Conservation (phyloP, 345 rosid species). For the Arabis alpina region DNA sequence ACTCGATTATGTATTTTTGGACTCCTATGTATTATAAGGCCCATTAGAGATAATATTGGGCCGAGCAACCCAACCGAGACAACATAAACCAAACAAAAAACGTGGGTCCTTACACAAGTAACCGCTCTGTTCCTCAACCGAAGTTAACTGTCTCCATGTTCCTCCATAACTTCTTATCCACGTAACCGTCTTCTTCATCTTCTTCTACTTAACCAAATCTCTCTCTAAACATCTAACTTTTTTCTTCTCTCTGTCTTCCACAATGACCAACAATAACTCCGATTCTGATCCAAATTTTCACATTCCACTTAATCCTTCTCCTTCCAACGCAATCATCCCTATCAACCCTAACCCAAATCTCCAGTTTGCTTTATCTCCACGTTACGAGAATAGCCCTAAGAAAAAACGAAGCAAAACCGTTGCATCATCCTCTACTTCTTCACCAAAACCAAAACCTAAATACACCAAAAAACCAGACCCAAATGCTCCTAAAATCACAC, state of each 20-base stretch:
- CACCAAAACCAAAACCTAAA: conserved; percentile 53
- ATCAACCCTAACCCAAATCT: conserved; percentile 31
- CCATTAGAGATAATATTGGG: too few species aligned
- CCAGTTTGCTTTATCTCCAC: conserved; percentile 40
- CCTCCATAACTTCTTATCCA: conserved; percentile 37
- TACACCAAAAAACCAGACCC: conserved; percentile 69
- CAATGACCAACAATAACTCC: conserved; percentile 38
- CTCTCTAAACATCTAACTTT: conserved; percentile 24
- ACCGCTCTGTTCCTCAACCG: conserved; percentile 44
- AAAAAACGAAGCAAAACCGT: conserved; percentile 56
- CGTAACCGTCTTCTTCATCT: conserved; percentile 39
- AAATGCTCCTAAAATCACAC: conserved; percentile 68
- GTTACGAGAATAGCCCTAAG: conserved; percentile 44
- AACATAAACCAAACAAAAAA: too few species aligned
- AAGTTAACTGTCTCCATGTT: conserved; percentile 40
- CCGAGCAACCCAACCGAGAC: too few species aligned
- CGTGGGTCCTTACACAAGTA: neutral
- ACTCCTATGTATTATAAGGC: too few species aligned
- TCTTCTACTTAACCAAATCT: conserved; percentile 48
- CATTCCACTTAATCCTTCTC: conserved; percentile 25
- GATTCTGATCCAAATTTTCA: conserved; percentile 37
- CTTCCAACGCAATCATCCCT: conserved; percentile 27
- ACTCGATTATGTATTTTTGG: too few species aligned
- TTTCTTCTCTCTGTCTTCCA: conserved; percentile 29
- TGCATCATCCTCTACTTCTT: conserved; percentile 28